A percentile compares a stretch with the other conserved stretches of the same genome.
Conservation (phyloP, 78 protist species). For the Mantamonas sphyraenae region DNA sequence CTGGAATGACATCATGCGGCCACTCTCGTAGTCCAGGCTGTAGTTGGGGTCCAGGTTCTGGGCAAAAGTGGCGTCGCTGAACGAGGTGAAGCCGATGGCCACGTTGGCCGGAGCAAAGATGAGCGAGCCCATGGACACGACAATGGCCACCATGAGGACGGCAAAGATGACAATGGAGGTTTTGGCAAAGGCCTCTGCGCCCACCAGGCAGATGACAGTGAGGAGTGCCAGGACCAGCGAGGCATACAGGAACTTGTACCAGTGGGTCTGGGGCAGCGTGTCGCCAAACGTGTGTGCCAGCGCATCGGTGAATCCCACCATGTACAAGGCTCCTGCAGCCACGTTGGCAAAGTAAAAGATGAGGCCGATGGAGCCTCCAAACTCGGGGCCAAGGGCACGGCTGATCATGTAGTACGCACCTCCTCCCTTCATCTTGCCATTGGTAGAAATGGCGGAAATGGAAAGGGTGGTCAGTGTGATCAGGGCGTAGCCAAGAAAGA, state of each 20-base stretch:
- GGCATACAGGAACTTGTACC: neutral
- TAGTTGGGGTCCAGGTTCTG: neutral
- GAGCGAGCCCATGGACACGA: slow-evolving; percentile 1
- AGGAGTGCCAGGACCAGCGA: neutral
- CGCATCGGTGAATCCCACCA: slow-evolving; percentile 35
- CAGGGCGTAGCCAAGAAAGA: neutral
- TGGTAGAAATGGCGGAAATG: slow-evolving; percentile 67
- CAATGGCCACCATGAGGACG: slow-evolving; percentile 19
- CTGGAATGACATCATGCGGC: neutral
- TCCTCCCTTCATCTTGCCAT: slow-evolving; percentile 57
- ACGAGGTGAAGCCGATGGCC: neutral
- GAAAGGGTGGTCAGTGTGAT: slow-evolving; percentile 48
- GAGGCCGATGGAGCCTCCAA: slow-evolving; percentile 54
- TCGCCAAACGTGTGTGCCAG: neutral
- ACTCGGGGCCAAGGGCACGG: slow-evolving; percentile 36
- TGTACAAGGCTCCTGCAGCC: slow-evolving; percentile 37
- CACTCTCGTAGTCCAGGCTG: neutral
- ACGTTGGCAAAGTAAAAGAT: slow-evolving; percentile 36
- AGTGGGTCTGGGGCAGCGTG: neutral
- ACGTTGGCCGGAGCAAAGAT: neutral
- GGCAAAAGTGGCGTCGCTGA: neutral
- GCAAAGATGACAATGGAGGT: slow-evolving; percentile 1
- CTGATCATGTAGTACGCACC: slow-evolving; percentile 66
- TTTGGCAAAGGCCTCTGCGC: slow-evolving; percentile 24
- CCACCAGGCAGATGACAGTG: neutral